A percentile compares a stretch with the other conserved stretches of the same genome.
phyloP scores from a whole-genome alignment of 148 eudicot species.

The Vaccinium corymbosum region DNA sequence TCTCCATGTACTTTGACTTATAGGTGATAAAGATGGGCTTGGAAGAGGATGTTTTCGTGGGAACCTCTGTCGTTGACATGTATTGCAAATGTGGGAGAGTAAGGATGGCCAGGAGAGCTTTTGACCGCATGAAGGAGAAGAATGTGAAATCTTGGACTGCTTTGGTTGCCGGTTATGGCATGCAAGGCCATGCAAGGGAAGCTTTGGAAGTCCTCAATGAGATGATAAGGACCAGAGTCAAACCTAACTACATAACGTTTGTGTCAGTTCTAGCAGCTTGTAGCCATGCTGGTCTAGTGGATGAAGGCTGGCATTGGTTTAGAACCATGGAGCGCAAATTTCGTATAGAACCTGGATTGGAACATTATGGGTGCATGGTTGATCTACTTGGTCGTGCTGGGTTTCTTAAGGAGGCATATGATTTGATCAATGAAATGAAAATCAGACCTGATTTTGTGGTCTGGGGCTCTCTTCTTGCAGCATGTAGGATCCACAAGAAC shows the following conservation, averaged over 20 bases:
- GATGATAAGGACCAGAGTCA: slow-evolving; percentile 46
- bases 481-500: slow-evolving; percentile 63
- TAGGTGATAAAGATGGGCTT: slow-evolving; percentile 55
- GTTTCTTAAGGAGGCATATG: slow-evolving; percentile 40
- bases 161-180: slow-evolving; percentile 63
- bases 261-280: slow-evolving; percentile 69
- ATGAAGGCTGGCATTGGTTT: slow-evolving; percentile 60
- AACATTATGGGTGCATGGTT: slow-evolving; percentile 74
- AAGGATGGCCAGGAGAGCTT: slow-evolving; percentile 47
- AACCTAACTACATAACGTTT: slow-evolving; percentile 56
- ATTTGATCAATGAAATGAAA: slow-evolving; percentile 54
- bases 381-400: slow-evolving; percentile 70
- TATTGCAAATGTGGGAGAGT: slow-evolving; percentile 75
- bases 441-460: slow-evolving; percentile 58
- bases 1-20: not conserved
- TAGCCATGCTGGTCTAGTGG: slow-evolving; percentile 72
- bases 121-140: slow-evolving; percentile 54
- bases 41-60: slow-evolving; percentile 58
- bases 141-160: slow-evolving; percentile 72
- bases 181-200: slow-evolving; percentile 58
- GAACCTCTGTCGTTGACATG: slow-evolving; percentile 66
- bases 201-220: slow-evolving; percentile 57
- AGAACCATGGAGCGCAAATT: slow-evolving; percentile 44
- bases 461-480: slow-evolving; percentile 68
- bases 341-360: slow-evolving; percentile 47